phyloP scores from a whole-genome alignment of 1,284 basidiomycete genomes.

The Melampsora americana region DNA sequence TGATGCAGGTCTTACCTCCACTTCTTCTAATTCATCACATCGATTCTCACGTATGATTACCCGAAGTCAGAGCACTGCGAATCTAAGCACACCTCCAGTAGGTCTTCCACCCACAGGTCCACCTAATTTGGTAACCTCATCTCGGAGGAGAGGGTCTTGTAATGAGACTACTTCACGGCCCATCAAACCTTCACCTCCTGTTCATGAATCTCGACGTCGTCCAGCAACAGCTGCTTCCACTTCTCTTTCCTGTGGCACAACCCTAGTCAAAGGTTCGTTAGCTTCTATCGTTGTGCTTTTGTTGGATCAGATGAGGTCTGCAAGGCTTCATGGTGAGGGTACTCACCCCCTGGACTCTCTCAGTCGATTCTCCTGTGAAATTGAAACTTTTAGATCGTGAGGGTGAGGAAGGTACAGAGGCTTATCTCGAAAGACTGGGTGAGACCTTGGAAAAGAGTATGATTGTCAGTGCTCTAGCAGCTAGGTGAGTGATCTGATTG shows the following conservation, averaged over 20 bases:
- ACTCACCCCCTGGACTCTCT: not conserved
- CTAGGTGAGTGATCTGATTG: conserved; percentile 8
- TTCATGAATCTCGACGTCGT: not conserved
- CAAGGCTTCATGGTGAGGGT: not conserved
- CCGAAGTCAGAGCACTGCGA: not conserved
- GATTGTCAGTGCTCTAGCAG: conserved; percentile 21
- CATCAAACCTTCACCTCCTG: not conserved
- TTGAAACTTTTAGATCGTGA: conserved; percentile 10
- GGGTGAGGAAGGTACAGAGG: not conserved
- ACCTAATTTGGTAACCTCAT: not conserved
- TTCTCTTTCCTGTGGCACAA: not conserved
- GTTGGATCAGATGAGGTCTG: not conserved
- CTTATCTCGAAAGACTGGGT: conserved; percentile 16
- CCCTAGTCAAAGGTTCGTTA: not conserved
- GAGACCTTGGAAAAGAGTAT: conserved; percentile 16
- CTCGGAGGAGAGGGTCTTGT: not conserved
- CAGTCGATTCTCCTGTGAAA: not conserved
- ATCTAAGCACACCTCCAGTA: not conserved
- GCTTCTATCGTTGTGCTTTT: not conserved
- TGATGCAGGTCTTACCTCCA: not conserved
- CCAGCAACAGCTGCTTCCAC: not conserved
- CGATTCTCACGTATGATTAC: not conserved
- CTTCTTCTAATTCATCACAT: not conserved
- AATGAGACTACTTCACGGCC: not conserved
- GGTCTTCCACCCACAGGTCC: no score